Evolutionary conservation across 129 eudicot genomes (phyloP).

Genomic region (Flaveria trinervia): DNA sequence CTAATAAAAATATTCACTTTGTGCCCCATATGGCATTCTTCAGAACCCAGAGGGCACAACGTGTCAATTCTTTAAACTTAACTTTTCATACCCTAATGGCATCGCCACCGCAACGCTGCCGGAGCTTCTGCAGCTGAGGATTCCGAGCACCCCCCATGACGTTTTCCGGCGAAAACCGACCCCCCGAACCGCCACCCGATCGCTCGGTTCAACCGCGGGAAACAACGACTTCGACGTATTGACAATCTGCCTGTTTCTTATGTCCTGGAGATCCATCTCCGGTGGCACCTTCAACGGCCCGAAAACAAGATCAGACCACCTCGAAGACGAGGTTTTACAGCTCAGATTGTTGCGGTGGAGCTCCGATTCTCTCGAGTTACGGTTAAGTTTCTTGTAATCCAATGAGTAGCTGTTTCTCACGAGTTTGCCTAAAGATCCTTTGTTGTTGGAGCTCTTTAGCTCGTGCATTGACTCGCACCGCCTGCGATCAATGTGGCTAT

Average conservation of each 20-base stretch:
- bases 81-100: constrained; percentile 40
- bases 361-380: constrained; percentile 43
- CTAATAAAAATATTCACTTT: constrained; percentile 24
- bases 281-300: constrained; percentile 56
- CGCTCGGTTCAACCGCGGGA: neutral
- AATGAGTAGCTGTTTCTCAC: constrained; percentile 53
- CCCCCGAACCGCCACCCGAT: constrained; percentile 23
- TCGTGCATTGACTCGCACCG: constrained; percentile 56
- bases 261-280: constrained; percentile 69
- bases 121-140: constrained; percentile 63
- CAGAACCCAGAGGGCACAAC: constrained; percentile 27
- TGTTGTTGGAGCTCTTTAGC: constrained; percentile 30
- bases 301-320: constrained; percentile 54
- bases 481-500: constrained; percentile 14
- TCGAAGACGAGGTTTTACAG: constrained; percentile 43
- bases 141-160: constrained; percentile 66
- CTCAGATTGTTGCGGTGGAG: constrained; percentile 32
- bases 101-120: constrained; percentile 53
- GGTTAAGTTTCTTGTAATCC: constrained; percentile 42
- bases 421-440: constrained; percentile 9
- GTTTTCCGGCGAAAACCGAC: constrained; percentile 34
- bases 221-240: constrained; percentile 34
- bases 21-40: constrained; percentile 35
- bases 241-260: constrained; percentile 56
- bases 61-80: constrained; percentile 37